Percentiles rank a stretch among this genome's conserved stretches.
Conservation (phyloP, 352 stramenopile genomes). For the Phytopythium oedochilum region DNA sequence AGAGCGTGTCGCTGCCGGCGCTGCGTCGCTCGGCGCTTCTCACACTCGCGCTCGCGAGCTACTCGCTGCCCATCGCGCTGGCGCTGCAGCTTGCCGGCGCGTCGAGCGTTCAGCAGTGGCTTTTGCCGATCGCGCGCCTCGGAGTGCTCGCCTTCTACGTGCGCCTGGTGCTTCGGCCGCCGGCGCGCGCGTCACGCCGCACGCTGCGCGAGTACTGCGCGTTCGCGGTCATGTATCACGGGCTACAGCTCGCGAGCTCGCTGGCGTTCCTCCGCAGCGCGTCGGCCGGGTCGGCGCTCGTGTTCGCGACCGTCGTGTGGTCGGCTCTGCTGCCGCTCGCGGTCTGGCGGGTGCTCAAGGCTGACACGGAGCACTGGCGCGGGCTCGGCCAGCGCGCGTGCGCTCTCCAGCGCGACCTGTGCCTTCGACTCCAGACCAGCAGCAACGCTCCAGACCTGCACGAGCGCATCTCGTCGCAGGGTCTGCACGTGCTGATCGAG, state of each 20-base stretch:
- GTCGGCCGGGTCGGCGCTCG: background rate
- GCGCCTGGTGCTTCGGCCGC: slow-evolving; percentile 30
- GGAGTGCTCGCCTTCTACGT: slow-evolving; percentile 28
- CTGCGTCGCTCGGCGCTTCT: slow-evolving; percentile 24
- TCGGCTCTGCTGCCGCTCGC: slow-evolving; percentile 48
- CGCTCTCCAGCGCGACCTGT: slow-evolving; percentile 26
- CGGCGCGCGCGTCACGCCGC: slow-evolving; percentile 27
- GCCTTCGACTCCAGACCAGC: background rate
- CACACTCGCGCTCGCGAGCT: slow-evolving; percentile 22
- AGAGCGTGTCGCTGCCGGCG: slow-evolving; percentile 31
- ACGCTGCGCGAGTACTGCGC: slow-evolving; percentile 54
- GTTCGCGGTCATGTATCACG: slow-evolving; percentile 42
- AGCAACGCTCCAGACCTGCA: slow-evolving; percentile 25
- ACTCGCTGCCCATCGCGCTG: slow-evolving; percentile 26
- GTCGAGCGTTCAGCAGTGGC: slow-evolving; percentile 13
- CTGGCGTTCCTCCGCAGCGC: slow-evolving; percentile 27
- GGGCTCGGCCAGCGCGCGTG: slow-evolving; percentile 52
- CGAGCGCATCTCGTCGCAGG: slow-evolving; percentile 51
- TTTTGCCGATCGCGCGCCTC: slow-evolving; percentile 18
- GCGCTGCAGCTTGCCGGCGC: slow-evolving; percentile 12
- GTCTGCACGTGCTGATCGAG: slow-evolving; percentile 64
- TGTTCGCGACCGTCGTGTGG: slow-evolving; percentile 32
- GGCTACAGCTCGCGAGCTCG: slow-evolving; percentile 34
- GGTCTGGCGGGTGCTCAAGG: slow-evolving; percentile 66
- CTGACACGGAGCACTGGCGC: slow-evolving; percentile 72